Percentiles rank a stretch among this genome's conserved stretches.
Conservation (phyloP, 1,139 yeast genomes). For the Suhomyces yuchorum region DNA sequence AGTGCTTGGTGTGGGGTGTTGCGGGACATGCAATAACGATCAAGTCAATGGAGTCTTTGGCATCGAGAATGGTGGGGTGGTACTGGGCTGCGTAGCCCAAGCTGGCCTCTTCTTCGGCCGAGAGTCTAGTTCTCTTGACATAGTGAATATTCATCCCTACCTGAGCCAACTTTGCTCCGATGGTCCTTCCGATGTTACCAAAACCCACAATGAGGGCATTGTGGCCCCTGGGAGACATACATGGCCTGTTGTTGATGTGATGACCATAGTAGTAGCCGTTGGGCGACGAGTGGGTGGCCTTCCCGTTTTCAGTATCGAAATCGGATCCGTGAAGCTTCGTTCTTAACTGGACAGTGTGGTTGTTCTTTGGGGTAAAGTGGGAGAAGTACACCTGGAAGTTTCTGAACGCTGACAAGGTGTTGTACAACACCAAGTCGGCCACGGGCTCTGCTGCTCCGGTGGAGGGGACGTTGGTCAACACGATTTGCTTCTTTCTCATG, state of each 20-base stretch:
- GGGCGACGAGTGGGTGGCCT: slow-evolving; percentile 25
- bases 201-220: slow-evolving; percentile 72
- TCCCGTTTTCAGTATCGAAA: slow-evolving; percentile 40
- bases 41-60: slow-evolving; percentile 25
- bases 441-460: slow-evolving; percentile 66
- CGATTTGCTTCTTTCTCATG: slow-evolving; percentile 46
- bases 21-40: slow-evolving; percentile 32
- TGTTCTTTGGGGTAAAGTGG: slow-evolving; percentile 30
- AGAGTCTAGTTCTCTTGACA: slow-evolving; percentile 55
- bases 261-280: slow-evolving; percentile 54
- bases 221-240: slow-evolving; percentile 57
- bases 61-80: slow-evolving; percentile 27
- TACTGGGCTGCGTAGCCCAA: slow-evolving; percentile 51
- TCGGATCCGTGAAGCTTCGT: slow-evolving; percentile 35
- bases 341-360: slow-evolving; percentile 49
- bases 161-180: slow-evolving; percentile 56
- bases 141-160: slow-evolving; percentile 72
- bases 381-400: slow-evolving; percentile 55
- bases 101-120: slow-evolving; percentile 33
- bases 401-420: slow-evolving; percentile 64
- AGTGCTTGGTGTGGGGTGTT: slow-evolving; percentile 25
- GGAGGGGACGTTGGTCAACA: slow-evolving; percentile 67
- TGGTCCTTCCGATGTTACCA: slow-evolving; percentile 72
- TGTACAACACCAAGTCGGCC: slow-evolving; percentile 71
- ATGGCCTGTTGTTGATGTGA: slow-evolving; percentile 34